Percentiles rank a stretch among this genome's conserved stretches.
Conservation (phyloP, 2,329 filamentous ascomycete genomes). For the Purpureocillium lavendulum region DNA sequence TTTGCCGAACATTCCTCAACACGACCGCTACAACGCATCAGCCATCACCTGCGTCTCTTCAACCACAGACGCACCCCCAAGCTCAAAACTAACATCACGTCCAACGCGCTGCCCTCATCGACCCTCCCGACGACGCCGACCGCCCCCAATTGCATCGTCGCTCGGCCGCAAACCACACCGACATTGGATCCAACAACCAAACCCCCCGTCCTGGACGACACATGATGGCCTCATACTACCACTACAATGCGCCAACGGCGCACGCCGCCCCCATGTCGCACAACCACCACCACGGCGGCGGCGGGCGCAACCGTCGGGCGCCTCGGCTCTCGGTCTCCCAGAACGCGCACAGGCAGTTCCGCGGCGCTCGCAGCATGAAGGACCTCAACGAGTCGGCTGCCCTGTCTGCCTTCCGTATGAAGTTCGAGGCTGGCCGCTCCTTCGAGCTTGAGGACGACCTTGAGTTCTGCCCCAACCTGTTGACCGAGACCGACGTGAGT, state of each 20-base stretch:
- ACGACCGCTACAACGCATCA: background rate
- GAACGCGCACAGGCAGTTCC: constrained; percentile 79
- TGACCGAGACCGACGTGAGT: constrained; percentile 91
- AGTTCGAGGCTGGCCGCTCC: constrained; percentile 85
- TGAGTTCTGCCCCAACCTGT: constrained; percentile 85
- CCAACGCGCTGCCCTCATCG: background rate
- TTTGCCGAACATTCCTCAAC: background rate
- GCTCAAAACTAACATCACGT: constrained; percentile 18
- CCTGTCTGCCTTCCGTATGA: constrained; percentile 69
- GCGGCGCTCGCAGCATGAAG: constrained; percentile 77
- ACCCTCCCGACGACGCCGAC: constrained; percentile 1
- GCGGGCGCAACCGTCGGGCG: constrained; percentile 75
- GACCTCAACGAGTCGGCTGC: constrained; percentile 73
- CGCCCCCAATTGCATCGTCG: constrained; percentile 1
- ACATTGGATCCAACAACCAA: background rate
- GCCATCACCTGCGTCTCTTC: background rate
- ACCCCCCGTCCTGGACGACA: constrained; percentile 4
- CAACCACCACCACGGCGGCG: constrained; percentile 60
- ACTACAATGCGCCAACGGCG: constrained; percentile 51
- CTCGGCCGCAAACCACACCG: constrained; percentile 1
- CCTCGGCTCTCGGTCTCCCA: constrained; percentile 74
- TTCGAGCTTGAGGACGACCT: constrained; percentile 95
- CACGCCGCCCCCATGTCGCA: constrained; percentile 55
- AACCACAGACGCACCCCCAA: constrained; percentile 4
- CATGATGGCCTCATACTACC: constrained; percentile 56